A percentile compares a stretch with the other conserved stretches of the same genome.
These are phyloP conservation scores for Penicillium sp. DNA, from an alignment of 2,329 filamentous ascomycete species.

Conservation along the genomic window DNA sequence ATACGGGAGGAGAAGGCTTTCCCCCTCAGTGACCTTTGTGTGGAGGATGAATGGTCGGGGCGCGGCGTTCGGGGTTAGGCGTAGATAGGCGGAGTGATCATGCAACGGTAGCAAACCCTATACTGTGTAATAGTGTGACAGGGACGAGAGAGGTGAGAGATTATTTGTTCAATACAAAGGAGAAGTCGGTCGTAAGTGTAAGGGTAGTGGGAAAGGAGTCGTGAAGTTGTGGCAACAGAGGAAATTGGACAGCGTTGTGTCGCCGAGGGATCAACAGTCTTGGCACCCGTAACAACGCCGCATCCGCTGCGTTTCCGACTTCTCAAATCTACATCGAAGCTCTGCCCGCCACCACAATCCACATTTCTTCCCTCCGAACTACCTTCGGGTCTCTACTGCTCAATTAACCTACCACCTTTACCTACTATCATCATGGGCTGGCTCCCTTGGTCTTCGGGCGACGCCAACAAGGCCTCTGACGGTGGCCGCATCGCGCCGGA, in stretches of 20 bases:
- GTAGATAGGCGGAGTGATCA: not conserved
- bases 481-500: slow-evolving; percentile 77
- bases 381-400: not conserved
- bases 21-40: slow-evolving; percentile 1
- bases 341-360: not conserved
- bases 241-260: slow-evolving; percentile 13
- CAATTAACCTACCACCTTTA: not conserved
- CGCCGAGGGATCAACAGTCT: slow-evolving; percentile 26
- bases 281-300: slow-evolving; percentile 21
- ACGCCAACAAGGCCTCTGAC: slow-evolving; percentile 50
- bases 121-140: not conserved
- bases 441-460: slow-evolving; percentile 48
- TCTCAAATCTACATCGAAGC: slow-evolving; percentile 1
- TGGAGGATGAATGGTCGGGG: not conserved
- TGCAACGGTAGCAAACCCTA: not conserved
- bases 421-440: slow-evolving; percentile 52
- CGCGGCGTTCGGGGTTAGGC: not conserved
- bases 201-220: not conserved
- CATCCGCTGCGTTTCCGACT: slow-evolving; percentile 3
- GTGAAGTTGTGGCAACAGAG: not conserved
- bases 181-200: not conserved
- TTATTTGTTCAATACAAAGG: not conserved
- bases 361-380: not conserved
- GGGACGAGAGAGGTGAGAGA: not conserved
- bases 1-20: not conserved